phyloP scores from a whole-genome alignment of 2,329 filamentous ascomycete species.

The Aspergillus felis region DNA sequence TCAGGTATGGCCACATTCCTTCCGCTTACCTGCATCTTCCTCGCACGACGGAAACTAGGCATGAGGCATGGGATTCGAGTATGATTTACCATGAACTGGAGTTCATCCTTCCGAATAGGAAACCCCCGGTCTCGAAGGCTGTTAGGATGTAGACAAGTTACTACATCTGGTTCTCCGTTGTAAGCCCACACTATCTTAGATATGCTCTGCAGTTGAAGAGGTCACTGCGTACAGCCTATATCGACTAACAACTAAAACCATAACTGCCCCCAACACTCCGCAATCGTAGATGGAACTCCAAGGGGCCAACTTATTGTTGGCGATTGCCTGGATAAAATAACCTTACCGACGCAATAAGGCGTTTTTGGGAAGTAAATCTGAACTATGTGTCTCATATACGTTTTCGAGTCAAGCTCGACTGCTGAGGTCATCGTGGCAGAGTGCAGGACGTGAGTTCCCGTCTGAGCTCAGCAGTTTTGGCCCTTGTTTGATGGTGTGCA shows the following conservation, averaged over 20 bases:
- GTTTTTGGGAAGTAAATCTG: neutral
- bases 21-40: neutral
- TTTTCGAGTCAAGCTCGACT: neutral
- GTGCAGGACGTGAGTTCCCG: no score
- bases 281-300: neutral
- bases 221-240: neutral
- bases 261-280: neutral
- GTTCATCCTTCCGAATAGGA: neutral
- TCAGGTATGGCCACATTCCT: neutral
- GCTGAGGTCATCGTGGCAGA: neutral
- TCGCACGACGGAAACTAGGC: neutral
- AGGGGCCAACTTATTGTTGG: neutral
- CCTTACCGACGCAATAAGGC: neutral
- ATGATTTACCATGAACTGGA: neutral
- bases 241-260: neutral
- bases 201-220: neutral
- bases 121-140: neutral
- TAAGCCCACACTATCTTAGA: no score
- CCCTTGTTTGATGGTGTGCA: neutral
- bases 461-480: neutral
- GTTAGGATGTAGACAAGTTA: neutral
- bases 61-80: neutral
- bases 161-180: no score
- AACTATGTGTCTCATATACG: neutral
- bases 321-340: neutral